These are phyloP conservation scores for Orbilia oligospora DNA, from an alignment of 2,329 filamentous ascomycete species.

Conservation along the genomic window DNA sequence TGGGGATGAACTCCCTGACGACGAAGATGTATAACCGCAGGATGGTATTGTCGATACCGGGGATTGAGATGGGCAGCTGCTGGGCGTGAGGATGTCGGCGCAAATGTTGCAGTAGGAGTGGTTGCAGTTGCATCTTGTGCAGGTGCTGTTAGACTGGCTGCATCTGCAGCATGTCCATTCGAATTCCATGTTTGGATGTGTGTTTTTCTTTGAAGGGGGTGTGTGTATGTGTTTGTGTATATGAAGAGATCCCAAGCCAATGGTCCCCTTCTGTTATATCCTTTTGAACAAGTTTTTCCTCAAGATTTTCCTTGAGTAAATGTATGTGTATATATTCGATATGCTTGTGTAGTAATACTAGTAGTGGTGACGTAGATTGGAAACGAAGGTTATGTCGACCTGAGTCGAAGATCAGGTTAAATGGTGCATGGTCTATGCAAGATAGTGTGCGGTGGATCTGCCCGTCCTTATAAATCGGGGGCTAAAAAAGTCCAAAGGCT, in stretches of 20 bases:
- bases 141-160: constrained; percentile 57
- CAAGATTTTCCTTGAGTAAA: constrained; percentile 1
- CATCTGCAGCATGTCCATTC: constrained; percentile 61
- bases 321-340: neutral
- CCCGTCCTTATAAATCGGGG: constrained; percentile 60
- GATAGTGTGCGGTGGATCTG: constrained; percentile 54
- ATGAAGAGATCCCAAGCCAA: constrained; percentile 52
- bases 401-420: constrained; percentile 58
- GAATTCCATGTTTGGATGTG: constrained; percentile 53
- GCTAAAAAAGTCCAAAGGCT: constrained; percentile 47
- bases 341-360: neutral
- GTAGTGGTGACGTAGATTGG: constrained; percentile 20
- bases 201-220: neutral
- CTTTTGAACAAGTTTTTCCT: neutral
- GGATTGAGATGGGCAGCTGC: constrained; percentile 46
- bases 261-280: constrained; percentile 44
- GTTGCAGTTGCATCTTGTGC: constrained; percentile 58
- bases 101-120: constrained; percentile 60
- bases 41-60: constrained; percentile 46
- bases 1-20: constrained; percentile 51
- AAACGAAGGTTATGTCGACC: constrained; percentile 46
- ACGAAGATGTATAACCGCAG: constrained; percentile 48
- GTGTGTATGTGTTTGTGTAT: neutral
- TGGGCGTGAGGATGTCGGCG: constrained; percentile 45
- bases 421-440: constrained; percentile 58